Evolutionary conservation across 129 eudicot species (phyloP).

Genomic region (Escallonia herrerae): DNA sequence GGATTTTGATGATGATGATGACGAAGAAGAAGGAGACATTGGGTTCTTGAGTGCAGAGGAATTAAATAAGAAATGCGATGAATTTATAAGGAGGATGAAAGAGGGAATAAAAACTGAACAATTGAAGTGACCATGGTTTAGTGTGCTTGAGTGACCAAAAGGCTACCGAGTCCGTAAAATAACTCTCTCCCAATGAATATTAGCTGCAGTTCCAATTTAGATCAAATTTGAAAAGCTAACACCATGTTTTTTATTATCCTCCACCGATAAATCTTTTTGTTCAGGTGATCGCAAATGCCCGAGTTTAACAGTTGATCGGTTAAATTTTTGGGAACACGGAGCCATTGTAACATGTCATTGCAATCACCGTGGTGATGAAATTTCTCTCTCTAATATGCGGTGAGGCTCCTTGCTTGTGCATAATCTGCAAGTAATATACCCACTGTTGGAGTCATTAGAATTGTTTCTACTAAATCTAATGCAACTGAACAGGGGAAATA

Average conservation of each 20-base stretch:
- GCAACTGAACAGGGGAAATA: too few species aligned
- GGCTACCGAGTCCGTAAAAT: background rate
- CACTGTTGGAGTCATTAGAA: too few species aligned
- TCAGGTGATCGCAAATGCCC: background rate
- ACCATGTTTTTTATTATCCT: background rate
- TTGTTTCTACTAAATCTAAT: too few species aligned
- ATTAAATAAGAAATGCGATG: conserved; percentile 41
- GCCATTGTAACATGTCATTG: too few species aligned
- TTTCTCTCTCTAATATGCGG: too few species aligned
- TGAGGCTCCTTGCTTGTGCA: too few species aligned
- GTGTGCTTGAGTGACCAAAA: background rate
- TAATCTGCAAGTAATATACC: too few species aligned
- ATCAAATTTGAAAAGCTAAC: background rate
- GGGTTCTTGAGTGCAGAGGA: conserved; percentile 29
- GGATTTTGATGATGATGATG: background rate
- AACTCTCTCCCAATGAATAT: too few species aligned
- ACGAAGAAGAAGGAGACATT: conserved; percentile 18
- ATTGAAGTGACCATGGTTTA: background rate
- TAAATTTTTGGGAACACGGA: too few species aligned
- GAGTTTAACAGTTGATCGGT: too few species aligned
- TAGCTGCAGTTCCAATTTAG: background rate
- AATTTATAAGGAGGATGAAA: conserved; percentile 41
- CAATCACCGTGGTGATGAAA: too few species aligned
- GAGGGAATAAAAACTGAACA: conserved; percentile 17
- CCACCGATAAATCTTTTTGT: background rate